Percentiles rank a stretch among this genome's conserved stretches.
Conservation (phyloP, 805 yeast genomes). For the Kodamaea sagamina region DNA sequence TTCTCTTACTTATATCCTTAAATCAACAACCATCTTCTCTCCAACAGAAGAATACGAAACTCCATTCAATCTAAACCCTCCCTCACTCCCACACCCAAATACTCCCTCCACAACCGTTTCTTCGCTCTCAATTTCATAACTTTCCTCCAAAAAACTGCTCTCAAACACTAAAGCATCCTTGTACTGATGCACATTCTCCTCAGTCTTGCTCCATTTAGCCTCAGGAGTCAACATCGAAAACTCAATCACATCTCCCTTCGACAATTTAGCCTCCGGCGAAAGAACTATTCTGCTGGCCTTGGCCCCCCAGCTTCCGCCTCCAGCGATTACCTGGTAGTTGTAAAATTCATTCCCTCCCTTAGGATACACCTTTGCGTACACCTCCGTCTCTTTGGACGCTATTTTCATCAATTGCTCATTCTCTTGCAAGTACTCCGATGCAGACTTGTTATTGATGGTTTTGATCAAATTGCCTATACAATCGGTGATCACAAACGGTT, state of each 20-base stretch:
- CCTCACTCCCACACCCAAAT: constrained; percentile 36
- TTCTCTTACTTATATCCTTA: not conserved
- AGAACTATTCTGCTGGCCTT: constrained; percentile 65
- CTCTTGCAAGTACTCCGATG: constrained; percentile 56
- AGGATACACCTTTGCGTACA: constrained; percentile 35
- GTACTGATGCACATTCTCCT: constrained; percentile 1
- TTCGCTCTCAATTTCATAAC: constrained; percentile 18
- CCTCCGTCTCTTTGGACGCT: constrained; percentile 46
- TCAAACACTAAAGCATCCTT: constrained; percentile 24
- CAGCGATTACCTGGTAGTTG: constrained; percentile 61
- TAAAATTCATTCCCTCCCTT: constrained; percentile 17
- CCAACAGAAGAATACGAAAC: constrained; percentile 33
- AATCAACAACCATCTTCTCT: constrained; percentile 20
- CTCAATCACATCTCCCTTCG: constrained; percentile 48
- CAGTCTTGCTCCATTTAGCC: constrained; percentile 22
- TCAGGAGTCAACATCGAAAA: constrained; percentile 48
- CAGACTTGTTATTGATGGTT: constrained; percentile 53
- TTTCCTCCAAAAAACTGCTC: constrained; percentile 33
- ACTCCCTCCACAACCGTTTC: constrained; percentile 18
- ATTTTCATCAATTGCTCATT: constrained; percentile 41
- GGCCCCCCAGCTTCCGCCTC: constrained; percentile 79
- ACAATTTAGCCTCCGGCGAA: constrained; percentile 54
- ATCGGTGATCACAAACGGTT: constrained; percentile 45
- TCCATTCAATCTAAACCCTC: constrained; percentile 29
- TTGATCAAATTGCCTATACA: constrained; percentile 62